Evolutionary conservation across 306 rosid genomes (phyloP).

Genomic region (Vicia sativa): DNA sequence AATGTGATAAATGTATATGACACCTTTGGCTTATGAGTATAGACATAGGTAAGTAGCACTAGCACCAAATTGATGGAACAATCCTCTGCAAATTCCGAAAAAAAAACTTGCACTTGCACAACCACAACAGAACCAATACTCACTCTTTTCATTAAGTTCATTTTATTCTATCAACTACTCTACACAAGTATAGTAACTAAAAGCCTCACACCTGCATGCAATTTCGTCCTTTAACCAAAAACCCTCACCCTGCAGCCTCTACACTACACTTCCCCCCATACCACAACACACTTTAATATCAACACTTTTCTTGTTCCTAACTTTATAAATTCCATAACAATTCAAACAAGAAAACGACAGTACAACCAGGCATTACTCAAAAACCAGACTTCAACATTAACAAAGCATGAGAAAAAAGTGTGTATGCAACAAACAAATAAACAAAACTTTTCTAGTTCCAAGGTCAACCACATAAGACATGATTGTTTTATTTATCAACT

Average conservation of each 20-base stretch:
- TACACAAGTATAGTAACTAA: conserved; percentile 21
- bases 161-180: not conserved
- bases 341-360: conserved; percentile 36
- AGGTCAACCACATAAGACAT: conserved; percentile 57
- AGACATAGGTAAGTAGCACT: not conserved
- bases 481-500: conserved; percentile 10
- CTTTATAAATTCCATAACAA: conserved; percentile 6
- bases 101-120: conserved; percentile 2
- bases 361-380: conserved; percentile 38
- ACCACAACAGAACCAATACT: conserved; percentile 2
- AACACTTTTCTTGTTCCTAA: not conserved
- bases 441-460: conserved; percentile 36
- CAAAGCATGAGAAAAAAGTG: conserved; percentile 29
- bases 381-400: conserved; percentile 30
- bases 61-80: conserved; percentile 4
- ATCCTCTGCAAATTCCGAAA: not conserved
- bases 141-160: not conserved
- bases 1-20: not conserved
- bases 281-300: not conserved
- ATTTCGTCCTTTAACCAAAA: conserved; percentile 38
- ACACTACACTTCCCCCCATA: conserved; percentile 32
- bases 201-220: not conserved
- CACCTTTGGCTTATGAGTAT: conserved; percentile 10
- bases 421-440: not conserved
- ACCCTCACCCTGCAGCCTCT: conserved; percentile 37